Evolutionary conservation across 768 basidiomycete genomes (phyloP), one percentile per base, ranked within the genome.

Genomic region (Termitomyces sp.): DNA sequence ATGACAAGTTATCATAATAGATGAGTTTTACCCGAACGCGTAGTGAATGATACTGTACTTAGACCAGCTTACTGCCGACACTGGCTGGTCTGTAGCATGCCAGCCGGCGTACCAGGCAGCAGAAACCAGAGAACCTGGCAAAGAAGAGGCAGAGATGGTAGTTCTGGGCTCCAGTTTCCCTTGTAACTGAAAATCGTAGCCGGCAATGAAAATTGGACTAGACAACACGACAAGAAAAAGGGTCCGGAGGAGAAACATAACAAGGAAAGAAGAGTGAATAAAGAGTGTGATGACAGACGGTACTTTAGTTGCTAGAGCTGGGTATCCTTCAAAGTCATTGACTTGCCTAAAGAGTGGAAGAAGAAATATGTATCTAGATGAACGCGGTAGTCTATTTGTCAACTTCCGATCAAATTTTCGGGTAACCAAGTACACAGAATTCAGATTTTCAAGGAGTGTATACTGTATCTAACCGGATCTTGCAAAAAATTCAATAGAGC

Each of bases 31-130:
- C 84, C 77, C 84, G 59, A 86, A 85, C 42, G 83, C 77, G 66
- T 83, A 86, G 28, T 73, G 77, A 68, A 85, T 62, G 45, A 79
- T 71, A 6, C 74, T 80, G 58, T 82, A 80, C 58, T 79, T 80
- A 10, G 68, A 68, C 79, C 78, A 81, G 54, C 70, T 72, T n/a
- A 81, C 68, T 30, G 71, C 59, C 40, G 72, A 64, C 51, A 78
- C 66, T 10, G 78, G 73, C 60, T 75, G 74, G 55, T 75, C 72
- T 17, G 60, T 49, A 14, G 67, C 68, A 58, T 77, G 72, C 77
- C 72, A 77, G 35, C 71, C 78, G 56, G 78, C 73, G 56, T 82
- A 81, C 76, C 77, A 80, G 14, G 77, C 73, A 30, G 74, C 62
- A 34, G 70, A 63, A 24, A 74, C 32, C 15, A 57, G 11, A 10